Evolutionary conservation across 305 asterid genomes (phyloP).

Genomic region (Fraxinus sp.): DNA sequence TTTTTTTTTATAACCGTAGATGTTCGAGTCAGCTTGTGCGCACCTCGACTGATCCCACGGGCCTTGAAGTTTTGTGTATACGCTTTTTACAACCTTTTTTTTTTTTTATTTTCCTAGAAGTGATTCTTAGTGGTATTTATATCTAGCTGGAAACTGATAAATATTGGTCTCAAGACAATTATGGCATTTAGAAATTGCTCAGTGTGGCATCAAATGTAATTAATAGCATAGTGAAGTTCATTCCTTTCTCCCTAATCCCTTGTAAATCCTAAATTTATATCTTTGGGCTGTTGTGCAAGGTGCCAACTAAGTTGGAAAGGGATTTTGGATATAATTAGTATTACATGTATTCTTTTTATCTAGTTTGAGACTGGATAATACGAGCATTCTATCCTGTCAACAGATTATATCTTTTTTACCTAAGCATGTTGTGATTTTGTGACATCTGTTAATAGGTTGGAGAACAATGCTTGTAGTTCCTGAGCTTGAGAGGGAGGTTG

Average conservation of each 20-base stretch:
- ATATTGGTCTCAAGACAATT: conserved; percentile 16
- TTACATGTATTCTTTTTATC: background rate
- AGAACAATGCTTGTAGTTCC: conserved; percentile 99
- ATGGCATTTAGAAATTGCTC: conserved; percentile 7
- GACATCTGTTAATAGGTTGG: conserved; percentile 61
- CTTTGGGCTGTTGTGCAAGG: background rate
- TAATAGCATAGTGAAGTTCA: background rate
- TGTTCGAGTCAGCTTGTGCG: no score
- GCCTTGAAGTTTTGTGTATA: no score
- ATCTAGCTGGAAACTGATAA: conserved; percentile 15
- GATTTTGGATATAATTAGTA: background rate
- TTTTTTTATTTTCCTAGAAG: background rate
- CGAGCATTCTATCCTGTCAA: conserved; percentile 8
- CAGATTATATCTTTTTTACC: background rate
- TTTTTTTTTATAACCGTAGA: no score
- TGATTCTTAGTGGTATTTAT: background rate
- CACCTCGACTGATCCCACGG: no score
- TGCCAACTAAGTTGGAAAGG: conserved; percentile 16
- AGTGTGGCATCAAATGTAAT: conserved; percentile 1
- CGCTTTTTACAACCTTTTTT: background rate
- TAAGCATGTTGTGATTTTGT: background rate
- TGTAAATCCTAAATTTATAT: background rate
- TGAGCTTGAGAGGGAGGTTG: conserved; percentile 95
- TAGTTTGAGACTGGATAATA: conserved; percentile 22
- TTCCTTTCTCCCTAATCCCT: background rate